These are phyloP conservation scores for Trichoderma sp. DNA, from an alignment of 2,329 filamentous ascomycete species.

Conservation along the genomic window DNA sequence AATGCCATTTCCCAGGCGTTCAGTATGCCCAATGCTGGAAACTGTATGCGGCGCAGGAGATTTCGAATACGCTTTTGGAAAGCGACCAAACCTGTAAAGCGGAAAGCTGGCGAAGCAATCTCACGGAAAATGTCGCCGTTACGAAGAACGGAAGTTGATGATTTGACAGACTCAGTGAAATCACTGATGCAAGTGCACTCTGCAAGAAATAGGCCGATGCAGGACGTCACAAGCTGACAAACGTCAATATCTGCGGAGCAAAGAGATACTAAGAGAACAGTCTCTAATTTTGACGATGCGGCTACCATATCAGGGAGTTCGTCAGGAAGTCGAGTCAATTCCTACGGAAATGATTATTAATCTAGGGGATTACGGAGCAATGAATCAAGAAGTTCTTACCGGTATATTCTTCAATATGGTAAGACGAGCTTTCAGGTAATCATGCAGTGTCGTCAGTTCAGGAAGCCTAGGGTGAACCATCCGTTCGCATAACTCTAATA, in stretches of 20 bases:
- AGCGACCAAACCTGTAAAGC: slow-evolving; percentile 68
- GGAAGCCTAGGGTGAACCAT: slow-evolving; percentile 48
- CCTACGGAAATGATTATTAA: slow-evolving; percentile 40
- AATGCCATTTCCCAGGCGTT: slow-evolving; percentile 68
- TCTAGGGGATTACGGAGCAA: not conserved
- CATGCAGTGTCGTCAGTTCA: slow-evolving; percentile 51
- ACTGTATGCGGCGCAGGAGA: slow-evolving; percentile 60
- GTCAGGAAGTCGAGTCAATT: slow-evolving; percentile 54
- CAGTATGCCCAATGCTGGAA: slow-evolving; percentile 66
- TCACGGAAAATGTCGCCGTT: slow-evolving; percentile 64
- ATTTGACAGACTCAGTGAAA: slow-evolving; percentile 52
- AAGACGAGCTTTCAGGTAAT: slow-evolving; percentile 59
- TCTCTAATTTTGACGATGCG: slow-evolving; percentile 60
- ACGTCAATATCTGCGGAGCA: slow-evolving; percentile 67
- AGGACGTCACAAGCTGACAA: slow-evolving; percentile 64
- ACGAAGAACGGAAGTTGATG: slow-evolving; percentile 55
- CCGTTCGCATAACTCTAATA: slow-evolving; percentile 53
- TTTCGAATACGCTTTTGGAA: slow-evolving; percentile 67
- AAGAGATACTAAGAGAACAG: slow-evolving; percentile 62
- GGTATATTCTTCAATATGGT: slow-evolving; percentile 53
- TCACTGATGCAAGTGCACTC: slow-evolving; percentile 59
- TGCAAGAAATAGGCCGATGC: slow-evolving; percentile 63
- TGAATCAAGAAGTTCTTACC: slow-evolving; percentile 40
- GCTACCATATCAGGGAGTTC: slow-evolving; percentile 57
- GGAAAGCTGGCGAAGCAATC: slow-evolving; percentile 63